Base-by-base conservation (phyloP, 2,329 filamentous ascomycete species). In the Magnaporthiopsis poae region DNA sequence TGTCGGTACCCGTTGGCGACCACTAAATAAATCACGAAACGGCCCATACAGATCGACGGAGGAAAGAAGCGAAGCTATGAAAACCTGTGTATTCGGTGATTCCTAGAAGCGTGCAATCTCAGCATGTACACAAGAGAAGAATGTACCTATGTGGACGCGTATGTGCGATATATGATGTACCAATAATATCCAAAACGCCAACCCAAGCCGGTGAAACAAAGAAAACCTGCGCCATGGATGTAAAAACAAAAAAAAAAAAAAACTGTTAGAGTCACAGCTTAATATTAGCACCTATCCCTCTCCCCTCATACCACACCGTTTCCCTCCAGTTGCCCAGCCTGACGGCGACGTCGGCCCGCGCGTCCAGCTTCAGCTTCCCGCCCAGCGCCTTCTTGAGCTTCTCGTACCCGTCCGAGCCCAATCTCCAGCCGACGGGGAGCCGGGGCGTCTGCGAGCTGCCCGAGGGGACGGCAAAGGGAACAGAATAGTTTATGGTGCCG, bases 321-420 rank as follows among this genome's bases (percentile, higher is more conserved):
- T 95, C 88, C 65, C 81, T 84, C 87, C 91, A 98, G 72, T 85
- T 79, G 11, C 90, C 91, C 67, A 98, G 79, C 71, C 86, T 83
- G 7, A 98, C 80, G 0, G 87, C 88, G 1, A 96, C 90, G 60
- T 87, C 81, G 0, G 93, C 95, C 71, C 83, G 81, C 1, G 92
- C 91, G 76, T 92, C 90, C 68, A 98, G 77, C 76, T 90, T 90
- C 70, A 98, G 76, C 31, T 81, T 83, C 0, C 94, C 93, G 0
- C 94, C 94, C 0, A 98, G 76, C 13, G 94, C 94, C 71, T 88
- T 87, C 71, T 82, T 86, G 18, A 98, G 81, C 65, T 90, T 91
- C 60, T 92, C 91, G 71, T 94, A 96, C 2, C 94, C 95, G 13
- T 96, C 86, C 18, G 87, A 88, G 18, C 86, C 88, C 25, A 92